Conservation (phyloP, 2,329 filamentous ascomycete genomes). For the Cyphellophora europaea region DNA sequence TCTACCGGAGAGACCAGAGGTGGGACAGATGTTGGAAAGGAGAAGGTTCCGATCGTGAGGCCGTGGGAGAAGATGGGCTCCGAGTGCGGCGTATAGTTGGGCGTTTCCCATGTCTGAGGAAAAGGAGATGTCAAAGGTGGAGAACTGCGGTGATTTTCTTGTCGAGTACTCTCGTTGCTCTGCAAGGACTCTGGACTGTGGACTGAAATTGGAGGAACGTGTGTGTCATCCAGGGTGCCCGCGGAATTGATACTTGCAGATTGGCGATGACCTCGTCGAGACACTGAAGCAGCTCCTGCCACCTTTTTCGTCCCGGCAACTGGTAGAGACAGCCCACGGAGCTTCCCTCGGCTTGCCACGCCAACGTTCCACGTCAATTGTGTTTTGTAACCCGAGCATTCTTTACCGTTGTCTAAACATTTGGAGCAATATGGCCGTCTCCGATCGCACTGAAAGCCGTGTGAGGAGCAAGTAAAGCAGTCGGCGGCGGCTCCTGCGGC, state of each 20-base stretch:
- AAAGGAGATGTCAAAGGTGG: neutral
- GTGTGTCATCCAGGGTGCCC: no score
- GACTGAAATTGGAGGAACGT: no score
- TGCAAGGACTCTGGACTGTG: neutral
- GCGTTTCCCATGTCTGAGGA: neutral
- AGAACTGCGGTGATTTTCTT: neutral
- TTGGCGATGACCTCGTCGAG: neutral
- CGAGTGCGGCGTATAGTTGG: no score
- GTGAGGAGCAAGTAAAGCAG: slow-evolving; percentile 86
- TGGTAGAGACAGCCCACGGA: slow-evolving; percentile 74
- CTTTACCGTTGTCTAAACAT: slow-evolving; percentile 82
- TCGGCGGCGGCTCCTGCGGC: slow-evolving; percentile 85
- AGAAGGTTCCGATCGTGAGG: no score
- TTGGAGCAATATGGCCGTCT: slow-evolving; percentile 89
- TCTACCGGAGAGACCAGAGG: no score
- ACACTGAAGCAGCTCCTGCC: slow-evolving; percentile 3
- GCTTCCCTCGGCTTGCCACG: slow-evolving; percentile 89
- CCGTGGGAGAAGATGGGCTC: no score
- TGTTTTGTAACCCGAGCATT: slow-evolving; percentile 94
- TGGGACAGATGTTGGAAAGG: no score
- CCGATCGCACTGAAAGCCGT: slow-evolving; percentile 77
- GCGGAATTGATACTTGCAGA: neutral
- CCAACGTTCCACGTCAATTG: slow-evolving; percentile 94
- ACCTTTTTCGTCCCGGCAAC: slow-evolving; percentile 38
- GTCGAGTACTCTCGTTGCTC: neutral